Evolutionary conservation across 306 rosid species (phyloP).

Genomic region (Ochetophila trinervis): DNA sequence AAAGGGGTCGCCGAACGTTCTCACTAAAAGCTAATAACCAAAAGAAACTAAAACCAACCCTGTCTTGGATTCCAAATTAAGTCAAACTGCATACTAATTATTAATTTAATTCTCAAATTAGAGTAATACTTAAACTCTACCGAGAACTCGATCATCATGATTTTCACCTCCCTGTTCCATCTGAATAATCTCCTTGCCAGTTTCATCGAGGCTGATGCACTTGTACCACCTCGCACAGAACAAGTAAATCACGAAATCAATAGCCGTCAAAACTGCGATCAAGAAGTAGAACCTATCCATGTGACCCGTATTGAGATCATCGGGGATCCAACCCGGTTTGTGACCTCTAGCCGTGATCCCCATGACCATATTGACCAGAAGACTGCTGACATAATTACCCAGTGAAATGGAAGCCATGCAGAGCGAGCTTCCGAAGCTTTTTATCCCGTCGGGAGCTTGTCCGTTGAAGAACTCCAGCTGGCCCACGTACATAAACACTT

Average conservation of each 20-base stretch:
- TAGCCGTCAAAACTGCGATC: conserved; percentile 45
- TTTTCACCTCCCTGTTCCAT: neutral
- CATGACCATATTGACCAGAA: conserved; percentile 57
- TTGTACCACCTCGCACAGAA: conserved; percentile 54
- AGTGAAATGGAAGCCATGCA: conserved; percentile 78
- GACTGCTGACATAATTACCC: conserved; percentile 63
- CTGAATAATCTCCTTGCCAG: neutral
- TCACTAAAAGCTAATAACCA: neutral
- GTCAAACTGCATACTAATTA: too few relatives aligned
- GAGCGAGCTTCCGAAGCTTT: conserved; percentile 75
- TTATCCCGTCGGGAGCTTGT: conserved; percentile 75
- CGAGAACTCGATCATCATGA: neutral
- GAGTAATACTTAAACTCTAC: neutral
- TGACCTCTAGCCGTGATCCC: conserved; percentile 41
- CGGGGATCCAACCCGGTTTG: conserved; percentile 68
- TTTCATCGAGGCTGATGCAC: conserved; percentile 22
- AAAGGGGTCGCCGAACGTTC: too few relatives aligned
- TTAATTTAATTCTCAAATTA: neutral
- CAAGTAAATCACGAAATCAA: conserved; percentile 46
- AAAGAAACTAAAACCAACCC: neutral
- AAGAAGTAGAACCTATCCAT: conserved; percentile 70
- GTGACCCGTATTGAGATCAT: conserved; percentile 57
- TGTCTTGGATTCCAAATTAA: too few relatives aligned
- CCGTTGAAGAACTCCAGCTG: conserved; percentile 74
- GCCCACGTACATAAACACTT: conserved; percentile 71